Base-by-base conservation (phyloP, 768 basidiomycete genomes). In the Russula earlei region DNA sequence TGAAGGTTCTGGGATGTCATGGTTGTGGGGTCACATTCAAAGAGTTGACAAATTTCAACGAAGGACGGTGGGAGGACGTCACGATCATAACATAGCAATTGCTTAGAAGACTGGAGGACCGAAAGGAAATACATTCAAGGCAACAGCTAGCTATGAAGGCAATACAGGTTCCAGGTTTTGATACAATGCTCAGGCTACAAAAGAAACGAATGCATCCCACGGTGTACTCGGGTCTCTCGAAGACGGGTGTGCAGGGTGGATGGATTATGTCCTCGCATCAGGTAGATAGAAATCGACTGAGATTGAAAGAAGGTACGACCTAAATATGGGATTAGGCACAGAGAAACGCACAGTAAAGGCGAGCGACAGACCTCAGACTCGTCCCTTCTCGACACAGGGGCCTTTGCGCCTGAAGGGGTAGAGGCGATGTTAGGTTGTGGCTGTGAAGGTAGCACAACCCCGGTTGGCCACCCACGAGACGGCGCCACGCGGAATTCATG, bases 41-140 rank as follows among this genome's bases (percentile, higher is more conserved):
- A n/a, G 65, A 81, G 29, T 51, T 76, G 20, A 59, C 54, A 36
- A 74, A 69, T 52, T 64, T 88, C 38, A 85, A 87, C 62, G 69
- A 72, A 63, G 77, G 78, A 0, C 76, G 83, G 58, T 86, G 85
- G 84, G 77, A 79, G 56, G 84, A 84, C 63, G 72, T 89, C 33
- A 68, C 67, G 41, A 64, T 84, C 59, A 63, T 84, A 56, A 70
- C 67, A 54, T 77, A 60, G 36, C 24, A 24, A 25, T 25, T 14
- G 17, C 15, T 44, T 3, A 22, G 27, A 27, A 19, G 27, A 22
- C 17, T 34, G 24, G 5, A 10, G 54, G 29, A 2, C 7, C 29
- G 9, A 37, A 6, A 36, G 20, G 43, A 38, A n/a, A 20, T 43
- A 33, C 20, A 45, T 45, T 57, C 55, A 19, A 4, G n/a, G 38